Conservation (phyloP, 1,139 yeast genomes). For the Schwanniomyces etchellsii region DNA sequence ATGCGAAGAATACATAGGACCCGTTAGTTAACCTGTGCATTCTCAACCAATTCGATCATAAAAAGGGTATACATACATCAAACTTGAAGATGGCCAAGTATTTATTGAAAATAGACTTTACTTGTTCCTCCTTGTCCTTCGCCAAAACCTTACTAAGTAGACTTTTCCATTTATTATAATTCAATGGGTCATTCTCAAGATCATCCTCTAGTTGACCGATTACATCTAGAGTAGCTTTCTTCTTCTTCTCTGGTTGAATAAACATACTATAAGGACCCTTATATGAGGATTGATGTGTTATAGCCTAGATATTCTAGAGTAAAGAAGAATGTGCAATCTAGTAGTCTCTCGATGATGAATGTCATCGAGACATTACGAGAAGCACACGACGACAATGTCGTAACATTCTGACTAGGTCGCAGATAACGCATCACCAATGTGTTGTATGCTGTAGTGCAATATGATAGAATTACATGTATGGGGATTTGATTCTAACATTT, state of each 20-base stretch:
- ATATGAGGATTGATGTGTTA: not conserved
- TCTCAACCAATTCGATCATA: conserved; percentile 8
- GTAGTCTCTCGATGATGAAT: conserved; percentile 2
- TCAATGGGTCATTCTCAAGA: conserved; percentile 50
- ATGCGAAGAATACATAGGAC: too few relatives aligned
- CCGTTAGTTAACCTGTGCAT: too few relatives aligned
- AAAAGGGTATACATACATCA: conserved; percentile 27
- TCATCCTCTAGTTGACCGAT: conserved; percentile 58
- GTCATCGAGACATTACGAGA: too few relatives aligned
- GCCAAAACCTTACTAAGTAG: conserved; percentile 49
- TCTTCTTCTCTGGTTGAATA: conserved; percentile 22
- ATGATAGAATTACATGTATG: conserved; percentile 49
- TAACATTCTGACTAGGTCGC: too few relatives aligned
- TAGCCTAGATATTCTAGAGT: too few relatives aligned
- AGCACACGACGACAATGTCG: too few relatives aligned
- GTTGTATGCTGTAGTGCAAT: too few relatives aligned
- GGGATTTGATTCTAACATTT: conserved; percentile 37
- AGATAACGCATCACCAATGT: too few relatives aligned
- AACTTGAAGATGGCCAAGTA: conserved; percentile 63
- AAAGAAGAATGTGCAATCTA: too few relatives aligned
- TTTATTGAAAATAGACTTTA: conserved; percentile 53
- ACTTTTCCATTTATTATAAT: conserved; percentile 53
- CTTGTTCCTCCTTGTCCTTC: conserved; percentile 61
- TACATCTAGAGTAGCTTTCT: conserved; percentile 38
- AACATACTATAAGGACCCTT: conserved; percentile 14